Conservation (phyloP, 805 yeast species). For the Yarrowia osloensis region DNA sequence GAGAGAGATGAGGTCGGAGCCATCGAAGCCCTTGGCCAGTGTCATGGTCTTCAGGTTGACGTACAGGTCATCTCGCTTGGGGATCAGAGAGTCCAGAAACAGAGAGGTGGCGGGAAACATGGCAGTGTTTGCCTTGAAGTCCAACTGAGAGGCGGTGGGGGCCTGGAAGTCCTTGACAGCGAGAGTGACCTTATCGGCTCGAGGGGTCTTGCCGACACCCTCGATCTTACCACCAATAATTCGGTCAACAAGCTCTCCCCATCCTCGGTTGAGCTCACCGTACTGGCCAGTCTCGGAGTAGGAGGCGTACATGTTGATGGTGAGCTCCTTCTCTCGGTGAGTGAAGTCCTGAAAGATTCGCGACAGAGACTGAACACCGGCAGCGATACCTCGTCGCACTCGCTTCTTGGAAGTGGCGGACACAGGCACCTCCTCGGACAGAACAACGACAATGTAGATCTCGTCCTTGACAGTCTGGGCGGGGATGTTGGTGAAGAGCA, state of each 20-base stretch:
- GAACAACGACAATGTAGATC: slow-evolving; percentile 71
- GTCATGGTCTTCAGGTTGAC: slow-evolving; percentile 36
- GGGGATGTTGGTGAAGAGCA: slow-evolving; percentile 76
- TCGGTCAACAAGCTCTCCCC: slow-evolving; percentile 85
- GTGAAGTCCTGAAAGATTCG: slow-evolving; percentile 68
- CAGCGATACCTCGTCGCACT: slow-evolving; percentile 78
- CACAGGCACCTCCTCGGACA: slow-evolving; percentile 68
- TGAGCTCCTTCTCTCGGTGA: slow-evolving; percentile 67
- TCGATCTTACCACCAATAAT: slow-evolving; percentile 67
- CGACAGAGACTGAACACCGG: slow-evolving; percentile 84
- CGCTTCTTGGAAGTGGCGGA: slow-evolving; percentile 34
- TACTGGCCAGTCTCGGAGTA: slow-evolving; percentile 52
- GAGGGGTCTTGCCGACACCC: slow-evolving; percentile 69
- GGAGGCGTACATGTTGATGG: slow-evolving; percentile 71
- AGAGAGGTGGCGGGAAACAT: slow-evolving; percentile 55
- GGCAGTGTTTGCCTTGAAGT: slow-evolving; percentile 49
- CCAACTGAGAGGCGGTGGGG: slow-evolving; percentile 40
- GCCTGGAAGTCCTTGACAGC: slow-evolving; percentile 73
- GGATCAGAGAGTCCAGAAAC: slow-evolving; percentile 36
- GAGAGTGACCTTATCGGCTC: slow-evolving; percentile 70
- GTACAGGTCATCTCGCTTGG: slow-evolving; percentile 37
- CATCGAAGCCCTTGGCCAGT: slow-evolving; percentile 32
- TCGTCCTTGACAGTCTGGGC: slow-evolving; percentile 58
- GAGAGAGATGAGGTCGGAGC: slow-evolving; percentile 50
- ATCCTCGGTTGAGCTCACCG: slow-evolving; percentile 61